Percentiles rank a stretch among this genome's conserved stretches.
Evolutionary conservation across 441 rosid genomes (phyloP).

Genomic region (Bruguiera hainesii): DNA sequence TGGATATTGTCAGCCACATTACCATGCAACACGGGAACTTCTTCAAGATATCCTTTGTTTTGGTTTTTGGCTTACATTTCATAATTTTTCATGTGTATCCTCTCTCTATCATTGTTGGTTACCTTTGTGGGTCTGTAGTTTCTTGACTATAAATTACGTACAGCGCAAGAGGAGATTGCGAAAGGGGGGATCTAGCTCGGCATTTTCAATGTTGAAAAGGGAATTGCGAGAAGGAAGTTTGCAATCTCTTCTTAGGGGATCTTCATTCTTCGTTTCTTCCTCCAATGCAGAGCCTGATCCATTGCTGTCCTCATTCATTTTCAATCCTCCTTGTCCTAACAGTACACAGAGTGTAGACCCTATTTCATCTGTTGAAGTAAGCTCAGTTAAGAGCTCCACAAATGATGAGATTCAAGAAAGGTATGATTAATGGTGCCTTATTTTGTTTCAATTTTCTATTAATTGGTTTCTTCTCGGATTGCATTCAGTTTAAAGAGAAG

Average conservation of each 20-base stretch:
- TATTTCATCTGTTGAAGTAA: conserved; percentile 28
- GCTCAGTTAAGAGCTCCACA: conserved; percentile 28
- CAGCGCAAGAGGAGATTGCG: conserved; percentile 77
- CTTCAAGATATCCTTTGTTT: conserved; percentile 67
- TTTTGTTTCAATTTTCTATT: conserved; percentile 29
- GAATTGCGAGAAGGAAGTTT: conserved; percentile 66
- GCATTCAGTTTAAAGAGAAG: too few relatives aligned
- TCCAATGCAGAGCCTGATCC: conserved; percentile 67
- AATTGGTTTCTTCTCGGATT: conserved; percentile 63
- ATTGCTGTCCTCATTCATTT: conserved; percentile 63
- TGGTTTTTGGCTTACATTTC: not conserved
- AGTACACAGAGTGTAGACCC: conserved; percentile 34
- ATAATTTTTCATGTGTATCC: not conserved
- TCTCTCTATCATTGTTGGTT: not conserved
- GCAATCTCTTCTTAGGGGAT: conserved; percentile 63
- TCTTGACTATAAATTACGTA: conserved; percentile 64
- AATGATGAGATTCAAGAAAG: conserved; percentile 38
- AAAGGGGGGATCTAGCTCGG: conserved; percentile 57
- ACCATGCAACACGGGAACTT: conserved; percentile 76
- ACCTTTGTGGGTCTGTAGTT: conserved; percentile 13
- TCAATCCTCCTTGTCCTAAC: conserved; percentile 39
- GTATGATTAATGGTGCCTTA: conserved; percentile 18
- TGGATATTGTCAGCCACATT: conserved; percentile 72
- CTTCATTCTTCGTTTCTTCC: conserved; percentile 42
- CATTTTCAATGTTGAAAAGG: conserved; percentile 59